Evolutionary conservation across 139 green algal species (phyloP).

Genomic region (Chlorella vulgaris): DNA sequence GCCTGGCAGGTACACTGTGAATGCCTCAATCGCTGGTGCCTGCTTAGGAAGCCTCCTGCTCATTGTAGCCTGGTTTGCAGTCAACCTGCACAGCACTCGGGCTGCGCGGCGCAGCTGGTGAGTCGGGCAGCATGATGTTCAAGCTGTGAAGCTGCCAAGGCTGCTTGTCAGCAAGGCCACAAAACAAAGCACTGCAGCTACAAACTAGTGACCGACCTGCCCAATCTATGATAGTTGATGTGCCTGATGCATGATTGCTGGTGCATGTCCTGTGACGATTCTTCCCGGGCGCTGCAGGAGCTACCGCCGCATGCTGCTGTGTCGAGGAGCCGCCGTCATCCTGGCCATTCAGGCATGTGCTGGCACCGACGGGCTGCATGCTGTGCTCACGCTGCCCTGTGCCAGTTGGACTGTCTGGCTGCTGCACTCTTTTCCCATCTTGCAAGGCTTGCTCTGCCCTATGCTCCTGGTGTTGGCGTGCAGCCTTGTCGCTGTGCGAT

Average conservation of each 20-base stretch:
- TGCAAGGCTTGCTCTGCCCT: too few relatives aligned
- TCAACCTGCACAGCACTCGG: conserved; percentile 5
- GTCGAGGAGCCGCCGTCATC: neutral
- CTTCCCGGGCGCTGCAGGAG: too few relatives aligned
- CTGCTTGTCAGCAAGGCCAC: neutral
- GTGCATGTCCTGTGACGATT: too few relatives aligned
- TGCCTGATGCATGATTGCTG: too few relatives aligned
- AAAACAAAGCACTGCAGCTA: neutral
- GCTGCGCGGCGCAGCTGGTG: neutral
- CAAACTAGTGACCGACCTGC: neutral
- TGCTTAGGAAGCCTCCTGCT: neutral
- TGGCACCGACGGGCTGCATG: too few relatives aligned
- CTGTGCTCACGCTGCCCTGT: too few relatives aligned
- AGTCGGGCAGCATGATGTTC: too few relatives aligned
- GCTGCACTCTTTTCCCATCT: too few relatives aligned
- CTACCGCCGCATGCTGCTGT: neutral
- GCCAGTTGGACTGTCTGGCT: too few relatives aligned
- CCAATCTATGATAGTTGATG: too few relatives aligned
- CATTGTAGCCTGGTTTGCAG: neutral
- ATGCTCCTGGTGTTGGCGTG: too few relatives aligned
- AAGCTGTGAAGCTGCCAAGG: neutral
- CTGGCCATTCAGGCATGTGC: neutral
- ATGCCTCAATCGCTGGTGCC: neutral
- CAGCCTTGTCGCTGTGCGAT: neutral
- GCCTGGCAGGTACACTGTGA: conserved; percentile 9